phyloP scores from a whole-genome alignment of 805 yeast species.

The Kurtzmaniella cleridarum region DNA sequence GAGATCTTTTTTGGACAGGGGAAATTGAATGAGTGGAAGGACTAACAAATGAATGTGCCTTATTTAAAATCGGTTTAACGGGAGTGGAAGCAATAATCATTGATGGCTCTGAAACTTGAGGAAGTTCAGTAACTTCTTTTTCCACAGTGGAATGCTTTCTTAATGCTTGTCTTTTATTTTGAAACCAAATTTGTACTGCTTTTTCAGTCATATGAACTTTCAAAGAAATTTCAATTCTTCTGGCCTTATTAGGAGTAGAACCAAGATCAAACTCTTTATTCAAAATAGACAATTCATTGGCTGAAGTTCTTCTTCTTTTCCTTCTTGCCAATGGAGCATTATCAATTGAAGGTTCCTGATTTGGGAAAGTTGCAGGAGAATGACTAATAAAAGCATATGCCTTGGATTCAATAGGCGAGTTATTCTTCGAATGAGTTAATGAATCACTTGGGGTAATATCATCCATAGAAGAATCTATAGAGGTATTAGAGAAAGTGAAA shows the following conservation, averaged over 20 bases:
- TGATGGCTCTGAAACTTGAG: conserved; percentile 24
- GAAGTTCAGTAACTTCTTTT: conserved; percentile 38
- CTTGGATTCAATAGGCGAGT: conserved; percentile 17
- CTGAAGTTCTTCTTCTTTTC: conserved; percentile 92
- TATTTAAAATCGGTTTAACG: conserved; percentile 13
- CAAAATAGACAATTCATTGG: conserved; percentile 74
- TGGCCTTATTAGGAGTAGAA: conserved; percentile 72
- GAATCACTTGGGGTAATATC: conserved; percentile 6
- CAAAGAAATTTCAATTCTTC: conserved; percentile 73
- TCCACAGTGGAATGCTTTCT: conserved; percentile 43
- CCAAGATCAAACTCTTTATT: conserved; percentile 75
- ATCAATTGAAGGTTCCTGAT: conserved; percentile 78
- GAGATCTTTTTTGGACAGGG: conserved; percentile 17
- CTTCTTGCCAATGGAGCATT: conserved; percentile 91
- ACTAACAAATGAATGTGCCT: conserved; percentile 18
- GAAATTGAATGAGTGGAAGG: conserved; percentile 11
- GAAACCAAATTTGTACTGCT: conserved; percentile 98
- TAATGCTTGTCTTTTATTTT: conserved; percentile 83
- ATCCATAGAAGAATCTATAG: conserved; percentile 7
- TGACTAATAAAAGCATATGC: conserved; percentile 87
- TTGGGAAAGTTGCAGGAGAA: conserved; percentile 82
- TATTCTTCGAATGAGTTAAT: conserved; percentile 6
- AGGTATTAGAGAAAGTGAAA: conserved; percentile 5
- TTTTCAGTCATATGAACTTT: conserved; percentile 92
- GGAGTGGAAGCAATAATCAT: conserved; percentile 21